These are phyloP conservation scores for Agrocybe chaxingu DNA, from an alignment of 768 basidiomycete species.

Conservation along the genomic window DNA sequence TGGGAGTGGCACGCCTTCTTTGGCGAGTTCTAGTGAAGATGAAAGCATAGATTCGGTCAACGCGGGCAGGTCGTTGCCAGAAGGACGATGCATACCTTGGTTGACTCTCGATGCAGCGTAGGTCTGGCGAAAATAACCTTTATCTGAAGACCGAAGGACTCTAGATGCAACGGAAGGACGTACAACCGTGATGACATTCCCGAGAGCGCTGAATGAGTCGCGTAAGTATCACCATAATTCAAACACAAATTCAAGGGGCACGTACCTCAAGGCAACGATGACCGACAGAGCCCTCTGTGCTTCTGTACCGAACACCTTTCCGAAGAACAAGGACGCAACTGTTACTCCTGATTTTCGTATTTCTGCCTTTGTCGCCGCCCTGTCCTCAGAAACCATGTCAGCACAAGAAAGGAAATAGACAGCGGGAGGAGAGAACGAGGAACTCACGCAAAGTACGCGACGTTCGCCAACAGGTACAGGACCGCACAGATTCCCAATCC, in stretches of 20 bases:
- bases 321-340: conserved; percentile 59
- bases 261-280: conserved; percentile 55
- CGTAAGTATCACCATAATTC: not conserved
- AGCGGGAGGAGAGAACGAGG: not conserved
- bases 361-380: conserved; percentile 44
- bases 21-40: conserved; percentile 44
- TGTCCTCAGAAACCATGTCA: not conserved
- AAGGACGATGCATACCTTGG: conserved; percentile 31
- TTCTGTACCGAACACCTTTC: conserved; percentile 50
- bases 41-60: not conserved
- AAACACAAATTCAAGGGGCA: not conserved
- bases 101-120: conserved; percentile 51
- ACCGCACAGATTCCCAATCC: conserved; percentile 51
- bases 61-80: not conserved
- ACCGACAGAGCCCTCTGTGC: conserved; percentile 56
- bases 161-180: not conserved
- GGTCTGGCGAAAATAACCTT: conserved; percentile 27
- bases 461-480: conserved; percentile 54
- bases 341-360: conserved; percentile 48
- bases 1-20: conserved; percentile 60
- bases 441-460: conserved; percentile 50
- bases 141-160: not conserved
- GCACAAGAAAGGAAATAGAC: not conserved
- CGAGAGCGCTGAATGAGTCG: conserved; percentile 13
- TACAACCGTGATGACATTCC: conserved; percentile 26